Evolutionary conservation across 148 eudicot species (phyloP).

Genomic region (Polygonum maritimum): DNA sequence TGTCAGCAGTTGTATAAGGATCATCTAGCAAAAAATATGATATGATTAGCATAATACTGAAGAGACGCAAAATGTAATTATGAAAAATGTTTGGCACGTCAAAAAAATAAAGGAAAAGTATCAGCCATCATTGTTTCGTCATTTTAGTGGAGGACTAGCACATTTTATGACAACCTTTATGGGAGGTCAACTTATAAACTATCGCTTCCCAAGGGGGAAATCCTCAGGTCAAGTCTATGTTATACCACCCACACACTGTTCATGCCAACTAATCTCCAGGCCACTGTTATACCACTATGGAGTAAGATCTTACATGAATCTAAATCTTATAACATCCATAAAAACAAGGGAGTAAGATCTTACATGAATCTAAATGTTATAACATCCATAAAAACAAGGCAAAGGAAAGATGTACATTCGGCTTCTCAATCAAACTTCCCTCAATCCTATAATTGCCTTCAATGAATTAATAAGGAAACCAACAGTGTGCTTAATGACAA

Average conservation of each 20-base stretch:
- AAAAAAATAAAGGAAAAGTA: neutral
- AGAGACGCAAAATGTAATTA: neutral
- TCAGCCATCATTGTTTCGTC: neutral
- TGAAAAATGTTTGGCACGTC: neutral
- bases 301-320: neutral
- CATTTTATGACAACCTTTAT: neutral
- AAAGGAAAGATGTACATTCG: neutral
- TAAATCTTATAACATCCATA: neutral
- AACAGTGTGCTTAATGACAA: neutral
- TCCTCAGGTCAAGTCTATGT: neutral
- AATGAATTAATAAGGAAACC: neutral
- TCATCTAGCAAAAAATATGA: conserved; percentile 43
- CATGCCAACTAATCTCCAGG: neutral
- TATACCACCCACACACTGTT: neutral
- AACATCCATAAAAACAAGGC: neutral
- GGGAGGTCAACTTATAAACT: neutral
- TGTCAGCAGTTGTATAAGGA: conserved; percentile 85
- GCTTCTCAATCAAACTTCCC: neutral
- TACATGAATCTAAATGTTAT: neutral
- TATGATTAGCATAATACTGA: neutral
- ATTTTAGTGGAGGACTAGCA: neutral
- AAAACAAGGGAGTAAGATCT: neutral
- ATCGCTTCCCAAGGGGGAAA: neutral
- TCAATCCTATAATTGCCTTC: neutral
- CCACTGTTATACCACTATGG: neutral